Evolutionary conservation across 129 eudicot species (phyloP), one percentile per base, ranked within the genome.

Genomic region (Chrysanthemum makinoi): DNA sequence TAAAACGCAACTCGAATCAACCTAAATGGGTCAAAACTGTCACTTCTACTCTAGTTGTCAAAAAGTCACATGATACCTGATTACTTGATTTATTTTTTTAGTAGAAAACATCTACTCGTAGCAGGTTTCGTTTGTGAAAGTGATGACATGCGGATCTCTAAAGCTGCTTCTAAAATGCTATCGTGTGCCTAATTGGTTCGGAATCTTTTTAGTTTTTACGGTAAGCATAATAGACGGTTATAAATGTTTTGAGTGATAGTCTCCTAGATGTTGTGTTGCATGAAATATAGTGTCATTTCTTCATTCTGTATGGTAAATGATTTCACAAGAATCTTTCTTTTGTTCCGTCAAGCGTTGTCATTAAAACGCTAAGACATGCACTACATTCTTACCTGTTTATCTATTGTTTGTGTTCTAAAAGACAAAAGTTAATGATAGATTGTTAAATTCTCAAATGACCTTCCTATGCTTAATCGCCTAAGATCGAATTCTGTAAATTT

Each of bases 131-230:
- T 3, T 61, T 61, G 47, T 61, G 44, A 55, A 18, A 61, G 14
- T 35, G 65, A 46, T 75, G 68, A 76, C 20, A 61, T 13, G 66
- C 66, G 7, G 66, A 62, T 62, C 66, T 62, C 20, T 13, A 18
- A 77, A 77, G 55, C 67, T 66, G 66, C 67, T 54, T 62, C 47
- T 28, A 9, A 24, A 44, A 30, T 62, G 66, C 33, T 61, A 51
- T 61, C 62, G 56, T 69, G 65, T 33, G 69, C 62, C 8, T 44
- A 19, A 58, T 10, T 51, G 46, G 16, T 68, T 60, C 50, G 15
- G 49, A 50, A 76, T 65, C 68, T 58, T 58, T 48, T 58, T 17
- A 73, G 61, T 58, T 58, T 48, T 58, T 17, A 73, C 18, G 28
- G 74, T 76, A 68, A 68, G 56, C 57, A 24, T 33, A 60, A 60